Base-by-base conservation (phyloP, 306 rosid species). In the Psophocarpus tetragonolobus region DNA sequence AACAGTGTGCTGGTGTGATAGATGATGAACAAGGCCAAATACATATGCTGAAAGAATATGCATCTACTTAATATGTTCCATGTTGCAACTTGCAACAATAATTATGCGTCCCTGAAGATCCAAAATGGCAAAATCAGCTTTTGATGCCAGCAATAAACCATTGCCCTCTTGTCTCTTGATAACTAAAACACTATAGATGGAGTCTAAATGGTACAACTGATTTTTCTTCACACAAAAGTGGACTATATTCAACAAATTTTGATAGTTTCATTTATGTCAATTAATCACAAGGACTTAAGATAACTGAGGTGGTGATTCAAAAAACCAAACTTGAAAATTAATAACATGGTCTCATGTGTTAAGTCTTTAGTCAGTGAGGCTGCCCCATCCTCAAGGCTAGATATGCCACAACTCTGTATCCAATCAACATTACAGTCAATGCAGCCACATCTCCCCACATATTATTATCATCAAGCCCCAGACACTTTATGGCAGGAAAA, bases 381-480 rank as follows among this genome's bases (percentile, higher is more conserved):
- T 86, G 87, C 33, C 89, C 85, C 73, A 88, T 79, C 86, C 91
- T 90, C 77, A 91, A 68, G 7, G 96, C 96, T 67, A 88, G 79
- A 74, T 91, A 94, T 48, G 98, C 97, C 68, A 88, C 72, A 84
- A 90, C 66, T 73, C 98, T 86, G 78, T 78, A 93, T 50, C 96
- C 96, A 80, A 93, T 77, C 77, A 90, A 76, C 98, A 93, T 93
- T 6, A 90, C 76, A 64, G 79, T 69, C 97, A 93, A 67, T 58
- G 90, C 92, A 74, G 87, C 91, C 68, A 90, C 96, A 87, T 91
- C 92, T 63, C 60, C 81, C 93, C 93, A 88, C 84, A 75, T n/a
- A 61, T 56, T n/a, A 61, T 56, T 75, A 80, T 74, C 87, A 80
- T 74, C 88, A 78, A 91, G 75, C 42, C 81, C 92, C 9, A 93